phyloP scores from a whole-genome alignment of 2,329 filamentous ascomycete genomes.

The Aschersonia sp. region DNA sequence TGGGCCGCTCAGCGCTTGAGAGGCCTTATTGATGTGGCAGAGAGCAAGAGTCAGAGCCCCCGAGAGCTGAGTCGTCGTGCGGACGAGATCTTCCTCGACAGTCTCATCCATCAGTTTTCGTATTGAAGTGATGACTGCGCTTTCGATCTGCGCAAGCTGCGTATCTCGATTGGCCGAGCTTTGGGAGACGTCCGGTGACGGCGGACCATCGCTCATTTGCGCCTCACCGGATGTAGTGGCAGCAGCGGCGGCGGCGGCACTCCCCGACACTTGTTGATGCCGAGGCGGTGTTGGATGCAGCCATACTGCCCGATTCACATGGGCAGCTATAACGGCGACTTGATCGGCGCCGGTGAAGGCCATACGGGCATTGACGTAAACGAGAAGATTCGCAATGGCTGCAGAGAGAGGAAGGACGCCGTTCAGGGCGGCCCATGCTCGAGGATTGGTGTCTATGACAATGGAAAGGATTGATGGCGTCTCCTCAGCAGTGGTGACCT shows the following conservation, averaged over 20 bases:
- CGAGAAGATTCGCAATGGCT: conserved; percentile 74
- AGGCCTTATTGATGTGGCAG: conserved; percentile 76
- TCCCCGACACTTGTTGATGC: conserved; percentile 1
- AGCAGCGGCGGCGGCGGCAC: neutral
- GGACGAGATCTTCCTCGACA: conserved; percentile 46
- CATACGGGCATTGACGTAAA: conserved; percentile 94
- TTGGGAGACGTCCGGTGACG: conserved; percentile 15
- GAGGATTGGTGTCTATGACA: conserved; percentile 90
- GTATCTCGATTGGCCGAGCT: conserved; percentile 75
- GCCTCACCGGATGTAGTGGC: conserved; percentile 31
- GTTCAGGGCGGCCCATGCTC: conserved; percentile 74
- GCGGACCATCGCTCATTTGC: conserved; percentile 37
- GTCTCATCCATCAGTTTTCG: conserved; percentile 59
- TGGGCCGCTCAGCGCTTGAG: conserved; percentile 47
- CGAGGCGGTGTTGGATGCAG: conserved; percentile 54
- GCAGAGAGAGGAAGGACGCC: conserved; percentile 64
- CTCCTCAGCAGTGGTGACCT: conserved; percentile 37
- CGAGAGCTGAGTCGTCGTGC: conserved; percentile 73
- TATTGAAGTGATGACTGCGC: conserved; percentile 61
- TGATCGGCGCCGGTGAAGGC: conserved; percentile 89
- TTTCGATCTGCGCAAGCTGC: conserved; percentile 77
- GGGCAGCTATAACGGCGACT: conserved; percentile 80
- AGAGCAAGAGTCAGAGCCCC: conserved; percentile 84
- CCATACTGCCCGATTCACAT: conserved; percentile 75
- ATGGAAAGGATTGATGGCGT: conserved; percentile 76